A percentile compares a stretch with the other conserved stretches of the same genome.
phyloP scores from a whole-genome alignment of 2,329 filamentous ascomycete species.

The Apiospora marii region DNA sequence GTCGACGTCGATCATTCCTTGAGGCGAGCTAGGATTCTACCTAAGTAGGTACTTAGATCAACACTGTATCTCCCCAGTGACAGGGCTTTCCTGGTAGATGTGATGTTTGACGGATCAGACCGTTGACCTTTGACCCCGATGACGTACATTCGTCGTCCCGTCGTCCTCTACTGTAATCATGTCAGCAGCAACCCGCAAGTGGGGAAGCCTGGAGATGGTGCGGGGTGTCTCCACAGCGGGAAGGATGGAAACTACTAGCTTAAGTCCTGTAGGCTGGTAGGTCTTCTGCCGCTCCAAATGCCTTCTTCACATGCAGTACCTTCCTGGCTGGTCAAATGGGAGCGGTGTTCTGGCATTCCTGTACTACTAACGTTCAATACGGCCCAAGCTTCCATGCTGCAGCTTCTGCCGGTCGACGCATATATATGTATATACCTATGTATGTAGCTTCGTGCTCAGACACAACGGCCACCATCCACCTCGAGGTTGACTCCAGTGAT shows the following conservation, averaged over 20 bases:
- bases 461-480: slow-evolving; percentile 49
- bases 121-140: not conserved
- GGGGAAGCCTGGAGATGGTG: not conserved
- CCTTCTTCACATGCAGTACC: too few species aligned
- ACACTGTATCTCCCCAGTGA: not conserved
- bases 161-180: not conserved
- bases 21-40: not conserved
- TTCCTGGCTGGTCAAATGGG: too few species aligned
- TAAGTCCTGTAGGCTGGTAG: too few species aligned
- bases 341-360: too few species aligned
- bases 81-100: not conserved
- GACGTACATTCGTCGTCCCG: not conserved
- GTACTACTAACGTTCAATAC: too few species aligned
- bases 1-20: not conserved
- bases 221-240: slow-evolving; percentile 9
- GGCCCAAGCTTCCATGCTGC: too few species aligned
- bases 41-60: not conserved
- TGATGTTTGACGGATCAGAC: not conserved
- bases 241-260: not conserved
- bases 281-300: too few species aligned
- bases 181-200: not conserved
- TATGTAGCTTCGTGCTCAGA: slow-evolving; percentile 29
- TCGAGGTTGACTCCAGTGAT: slow-evolving; percentile 77
- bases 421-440: too few species aligned
- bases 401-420: too few species aligned